Evolutionary conservation across 1,284 basidiomycete genomes (phyloP).

Genomic region (Fomitopsis betulina): DNA sequence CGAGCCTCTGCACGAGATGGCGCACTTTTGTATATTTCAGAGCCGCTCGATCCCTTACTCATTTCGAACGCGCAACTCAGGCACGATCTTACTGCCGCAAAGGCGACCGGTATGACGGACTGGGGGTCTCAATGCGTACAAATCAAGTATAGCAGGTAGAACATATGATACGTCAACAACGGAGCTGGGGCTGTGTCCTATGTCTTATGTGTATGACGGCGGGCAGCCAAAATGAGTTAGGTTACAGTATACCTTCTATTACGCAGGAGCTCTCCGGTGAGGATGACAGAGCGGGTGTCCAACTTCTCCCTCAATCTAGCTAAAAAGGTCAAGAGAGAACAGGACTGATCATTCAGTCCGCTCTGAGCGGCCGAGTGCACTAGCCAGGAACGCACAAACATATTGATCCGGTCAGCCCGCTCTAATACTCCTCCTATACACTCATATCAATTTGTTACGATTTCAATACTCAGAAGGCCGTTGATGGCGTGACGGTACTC

Average conservation of each 20-base stretch:
- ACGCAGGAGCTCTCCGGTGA: neutral
- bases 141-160: slow-evolving; percentile 19
- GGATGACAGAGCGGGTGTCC: slow-evolving; percentile 1
- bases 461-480: neutral
- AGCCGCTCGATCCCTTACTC: slow-evolving; percentile 16
- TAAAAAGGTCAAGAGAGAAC: slow-evolving; percentile 13
- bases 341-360: slow-evolving; percentile 16
- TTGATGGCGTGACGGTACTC: neutral
- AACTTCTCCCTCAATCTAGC: slow-evolving; percentile 21
- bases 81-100: slow-evolving; percentile 33
- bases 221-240: slow-evolving; percentile 17
- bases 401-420: slow-evolving; percentile 11
- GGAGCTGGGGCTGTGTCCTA: slow-evolving; percentile 18
- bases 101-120: slow-evolving; percentile 16
- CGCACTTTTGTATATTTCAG: slow-evolving; percentile 28
- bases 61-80: slow-evolving; percentile 16
- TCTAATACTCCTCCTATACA: slow-evolving; percentile 1
- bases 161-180: slow-evolving; percentile 22
- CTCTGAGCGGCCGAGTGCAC: neutral
- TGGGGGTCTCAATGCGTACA: slow-evolving; percentile 7
- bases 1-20: slow-evolving; percentile 19
- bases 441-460: neutral
- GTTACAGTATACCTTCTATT: slow-evolving; percentile 1
- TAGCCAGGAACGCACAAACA: slow-evolving; percentile 21
- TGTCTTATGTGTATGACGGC: slow-evolving; percentile 13